Percentiles rank a stretch among this genome's conserved stretches.
These are phyloP conservation scores for Arctostaphylos glauca DNA, from an alignment of 148 eudicot species.

Conservation along the genomic window DNA sequence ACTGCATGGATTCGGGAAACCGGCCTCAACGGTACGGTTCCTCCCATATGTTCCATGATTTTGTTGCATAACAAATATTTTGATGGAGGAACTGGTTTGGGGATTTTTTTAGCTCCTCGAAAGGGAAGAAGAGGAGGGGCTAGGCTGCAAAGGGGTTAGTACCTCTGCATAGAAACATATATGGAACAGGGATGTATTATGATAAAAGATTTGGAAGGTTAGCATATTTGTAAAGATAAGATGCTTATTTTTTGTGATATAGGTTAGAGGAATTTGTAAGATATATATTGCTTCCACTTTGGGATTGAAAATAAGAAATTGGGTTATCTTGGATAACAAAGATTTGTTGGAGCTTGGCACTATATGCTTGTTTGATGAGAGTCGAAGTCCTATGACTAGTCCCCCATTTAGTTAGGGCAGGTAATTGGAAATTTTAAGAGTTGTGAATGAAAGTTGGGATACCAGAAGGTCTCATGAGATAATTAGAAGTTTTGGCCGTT, in stretches of 20 bases:
- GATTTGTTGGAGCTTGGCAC: not conserved
- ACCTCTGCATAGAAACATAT: conserved; percentile 1
- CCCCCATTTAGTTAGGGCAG: no score
- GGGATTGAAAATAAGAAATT: conserved; percentile 3
- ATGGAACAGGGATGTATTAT: conserved; percentile 22
- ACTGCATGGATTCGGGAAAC: conserved; percentile 23
- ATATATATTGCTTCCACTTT: conserved; percentile 1
- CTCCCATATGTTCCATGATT: conserved; percentile 30
- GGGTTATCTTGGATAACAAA: conserved; percentile 16
- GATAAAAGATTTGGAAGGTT: conserved; percentile 19
- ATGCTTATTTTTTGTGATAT: conserved; percentile 22
- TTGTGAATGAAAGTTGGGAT: no score
- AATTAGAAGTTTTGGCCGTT: no score
- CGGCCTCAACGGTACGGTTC: conserved; percentile 24
- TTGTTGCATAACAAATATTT: conserved; percentile 22
- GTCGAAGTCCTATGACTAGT: no score
- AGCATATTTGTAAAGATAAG: conserved; percentile 24
- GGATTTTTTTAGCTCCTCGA: conserved; percentile 14
- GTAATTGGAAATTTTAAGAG: no score
- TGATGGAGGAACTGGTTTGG: conserved; percentile 3
- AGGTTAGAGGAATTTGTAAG: conserved; percentile 15
- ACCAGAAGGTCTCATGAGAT: no score
- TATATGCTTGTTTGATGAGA: not conserved
- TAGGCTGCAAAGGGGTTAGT: conserved; percentile 7
- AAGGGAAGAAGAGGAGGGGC: not conserved